Base-by-base conservation (phyloP, 169 alveolate genomes). In the Haemoproteus tartakovskyi region DNA sequence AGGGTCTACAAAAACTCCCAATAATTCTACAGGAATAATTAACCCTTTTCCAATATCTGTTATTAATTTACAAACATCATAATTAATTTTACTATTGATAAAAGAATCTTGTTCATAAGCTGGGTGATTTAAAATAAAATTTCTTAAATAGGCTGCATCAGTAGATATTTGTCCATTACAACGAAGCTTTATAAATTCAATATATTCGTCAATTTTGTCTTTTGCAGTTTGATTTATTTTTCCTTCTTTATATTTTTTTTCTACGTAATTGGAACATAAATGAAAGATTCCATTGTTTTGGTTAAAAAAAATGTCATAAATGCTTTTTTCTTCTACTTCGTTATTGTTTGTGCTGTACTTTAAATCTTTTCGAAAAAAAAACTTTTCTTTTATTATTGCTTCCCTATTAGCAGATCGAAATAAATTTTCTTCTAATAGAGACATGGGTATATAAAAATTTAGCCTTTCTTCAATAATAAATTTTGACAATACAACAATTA, bases 391-490 rank as follows among this genome's bases (percentile, higher is more conserved):
- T 12, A 79, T 67, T 14, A 93, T 83, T 0, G 97, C 97, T 80
- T 93, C 94, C 47, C 56, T 89, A 14, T 60, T 22, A 29, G 88
- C 90, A 0, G 97, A 94, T 60, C 94, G 88, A 62, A 90, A 90
- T 87, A 92, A 87, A 67, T 96, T 96, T 37, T 89, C 95, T 87
- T 96, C 97, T 16, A 92, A 93, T 67, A 88, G 43, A 0, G 98
- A 79, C 67, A 96, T 93, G 5, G 98, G 99, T 51, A 96, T 92
- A 45, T 93, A 87, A 62, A 96, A 92, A 74, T 95, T 94, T 51
- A 92, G 61, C n/a, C 87, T 82, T 51, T 88, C 88, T 50, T 82
- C 67, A 57, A 92, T 45, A 36, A 95, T 60, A 47, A 92, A 88
- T 79, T 79, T 74, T 16, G 89, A 91, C 12, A 92, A 47, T 22